A percentile compares a stretch with the other conserved stretches of the same genome.
These are phyloP conservation scores for Eucalyptus albens DNA, from an alignment of 345 rosid genomes.

Conservation along the genomic window DNA sequence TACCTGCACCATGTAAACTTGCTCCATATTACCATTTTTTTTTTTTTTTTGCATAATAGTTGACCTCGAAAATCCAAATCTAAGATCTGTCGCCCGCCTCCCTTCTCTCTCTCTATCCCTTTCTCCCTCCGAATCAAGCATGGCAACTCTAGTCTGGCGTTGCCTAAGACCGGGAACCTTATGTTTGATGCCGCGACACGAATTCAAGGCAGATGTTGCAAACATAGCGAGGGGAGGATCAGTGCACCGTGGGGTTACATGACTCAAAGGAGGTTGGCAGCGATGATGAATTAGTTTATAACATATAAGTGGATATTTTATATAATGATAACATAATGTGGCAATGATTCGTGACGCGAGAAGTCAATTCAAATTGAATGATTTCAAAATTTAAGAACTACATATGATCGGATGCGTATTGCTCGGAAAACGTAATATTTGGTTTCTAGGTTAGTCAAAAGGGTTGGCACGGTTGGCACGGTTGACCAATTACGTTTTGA, in stretches of 20 bases:
- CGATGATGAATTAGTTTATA: not conserved
- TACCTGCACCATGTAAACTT: not conserved
- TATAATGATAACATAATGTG: not conserved
- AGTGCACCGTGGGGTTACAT: not conserved
- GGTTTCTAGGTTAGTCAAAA: too few relatives aligned
- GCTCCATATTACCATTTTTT: not conserved
- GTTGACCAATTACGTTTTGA: too few relatives aligned
- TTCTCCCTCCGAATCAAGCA: not conserved
- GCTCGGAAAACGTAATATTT: not conserved
- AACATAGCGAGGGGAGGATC: not conserved
- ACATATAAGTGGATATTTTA: not conserved
- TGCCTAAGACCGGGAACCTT: not conserved
- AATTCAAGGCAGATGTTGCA: not conserved
- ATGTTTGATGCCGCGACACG: not conserved
- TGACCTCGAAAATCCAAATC: not conserved
- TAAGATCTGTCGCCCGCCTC: not conserved
- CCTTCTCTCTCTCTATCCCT: not conserved
- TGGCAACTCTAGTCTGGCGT: not conserved
- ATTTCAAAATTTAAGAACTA: not conserved
- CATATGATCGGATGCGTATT: not conserved
- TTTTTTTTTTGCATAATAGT: not conserved
- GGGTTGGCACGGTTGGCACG: too few relatives aligned
- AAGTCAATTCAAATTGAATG: not conserved
- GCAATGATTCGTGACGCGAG: not conserved
- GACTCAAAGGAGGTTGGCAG: not conserved